These are phyloP conservation scores for Phytophthora melonis DNA, from an alignment of 352 stramenopile genomes.

Conservation along the genomic window DNA sequence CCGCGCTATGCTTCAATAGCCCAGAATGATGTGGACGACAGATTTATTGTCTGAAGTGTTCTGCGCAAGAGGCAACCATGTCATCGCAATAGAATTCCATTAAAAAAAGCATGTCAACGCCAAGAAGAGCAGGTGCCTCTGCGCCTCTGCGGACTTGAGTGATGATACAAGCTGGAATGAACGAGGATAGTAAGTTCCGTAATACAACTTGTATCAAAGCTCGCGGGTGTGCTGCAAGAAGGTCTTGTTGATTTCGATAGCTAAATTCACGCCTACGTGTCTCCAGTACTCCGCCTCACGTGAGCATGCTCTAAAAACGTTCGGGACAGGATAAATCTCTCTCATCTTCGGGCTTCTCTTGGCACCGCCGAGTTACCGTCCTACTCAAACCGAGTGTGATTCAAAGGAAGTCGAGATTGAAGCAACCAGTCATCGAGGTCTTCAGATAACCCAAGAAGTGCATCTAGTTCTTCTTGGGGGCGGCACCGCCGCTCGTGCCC, in stretches of 20 bases:
- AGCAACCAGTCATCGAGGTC: constrained; percentile 20
- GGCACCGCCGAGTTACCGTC: constrained; percentile 15
- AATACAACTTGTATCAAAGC: background rate
- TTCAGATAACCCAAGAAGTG: constrained; percentile 17
- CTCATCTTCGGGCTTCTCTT: constrained; percentile 28
- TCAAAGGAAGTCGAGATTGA: constrained; percentile 8
- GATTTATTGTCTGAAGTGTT: too few relatives aligned
- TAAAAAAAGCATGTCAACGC: too few relatives aligned
- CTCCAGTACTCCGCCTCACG: constrained; percentile 25
- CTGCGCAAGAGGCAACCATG: too few relatives aligned
- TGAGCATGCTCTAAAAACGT: constrained; percentile 32
- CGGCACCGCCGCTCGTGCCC: constrained; percentile 88
- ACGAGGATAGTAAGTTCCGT: background rate
- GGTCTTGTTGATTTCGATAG: constrained; percentile 25
- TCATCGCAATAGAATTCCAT: too few relatives aligned
- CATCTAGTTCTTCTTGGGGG: constrained; percentile 75
- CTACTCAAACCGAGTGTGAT: constrained; percentile 1
- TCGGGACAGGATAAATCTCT: constrained; percentile 10
- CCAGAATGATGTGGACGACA: background rate
- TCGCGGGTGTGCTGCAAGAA: constrained; percentile 10
- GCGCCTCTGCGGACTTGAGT: background rate
- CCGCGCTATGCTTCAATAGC: background rate
- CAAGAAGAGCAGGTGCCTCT: background rate
- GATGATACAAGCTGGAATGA: too few relatives aligned
- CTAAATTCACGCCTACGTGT: constrained; percentile 21